Base-by-base conservation (phyloP, 441 rosid genomes). In the Populus hybrid region DNA sequence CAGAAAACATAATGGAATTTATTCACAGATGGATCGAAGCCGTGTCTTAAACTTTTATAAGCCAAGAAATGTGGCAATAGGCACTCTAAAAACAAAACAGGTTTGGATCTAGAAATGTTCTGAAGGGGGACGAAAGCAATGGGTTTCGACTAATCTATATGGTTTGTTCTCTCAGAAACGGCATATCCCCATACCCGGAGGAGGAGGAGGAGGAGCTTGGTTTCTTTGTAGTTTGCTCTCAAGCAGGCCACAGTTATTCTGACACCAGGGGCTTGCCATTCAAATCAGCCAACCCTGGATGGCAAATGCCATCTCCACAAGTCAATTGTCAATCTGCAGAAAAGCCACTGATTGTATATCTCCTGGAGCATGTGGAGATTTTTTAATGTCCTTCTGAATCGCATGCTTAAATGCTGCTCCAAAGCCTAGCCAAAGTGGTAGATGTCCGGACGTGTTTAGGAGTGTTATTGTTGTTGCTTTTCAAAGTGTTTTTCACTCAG, bases 251-350 rank as follows among this genome's bases (percentile, higher is more conserved):
- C 6, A 94, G 80, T 8, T 94, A 95, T 75, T 87, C 80, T 0
- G 97, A 90, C 46, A 95, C 99, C 8, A 95, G 95, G 74, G 92
- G 98, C 72, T 86, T 90, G 65, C 92, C 98, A 57, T 86, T 90
- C 87, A 94, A 77, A 59, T 95, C 92, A 26, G 95, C 93, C 6
- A 95, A 90, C 28, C 92, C 92, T 0, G 97, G 98, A 73, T 95
- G 70, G 99, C 97, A 11, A 95, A 95, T 79, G 94, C 98, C 99
- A 95, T 94, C 82, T 95, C 99, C 35, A 95, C 90, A 91, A 82
- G 86, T 95, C 97, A 28, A 95, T 90, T 23, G 95, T 95, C 84
- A 95, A 98, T 79, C 98, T 85, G 76, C 90, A 93, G 86, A 95
- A 95, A 18, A 98, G 98, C 98, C 98, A 93, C 71, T 81, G 75